Conservation (phyloP, 1,284 basidiomycete genomes). For the Cryptococcus neoformans region DNA sequence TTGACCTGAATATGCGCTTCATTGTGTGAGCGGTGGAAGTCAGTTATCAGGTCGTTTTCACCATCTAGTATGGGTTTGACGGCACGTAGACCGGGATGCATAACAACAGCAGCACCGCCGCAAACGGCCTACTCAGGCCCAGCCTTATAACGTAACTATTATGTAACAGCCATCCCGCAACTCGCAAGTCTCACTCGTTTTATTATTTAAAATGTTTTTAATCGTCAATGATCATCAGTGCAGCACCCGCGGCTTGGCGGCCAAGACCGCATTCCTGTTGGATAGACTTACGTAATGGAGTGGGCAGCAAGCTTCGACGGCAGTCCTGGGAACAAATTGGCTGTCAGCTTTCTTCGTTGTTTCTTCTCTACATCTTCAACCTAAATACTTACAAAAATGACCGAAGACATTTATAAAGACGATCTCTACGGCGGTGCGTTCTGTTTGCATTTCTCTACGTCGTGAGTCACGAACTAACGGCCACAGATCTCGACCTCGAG, state of each 20-base stretch:
- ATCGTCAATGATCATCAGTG: no score
- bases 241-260: no score
- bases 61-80: not conserved
- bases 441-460: not conserved
- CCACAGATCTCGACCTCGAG: constrained; percentile 33
- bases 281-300: not conserved
- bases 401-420: constrained; percentile 41
- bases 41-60: not conserved
- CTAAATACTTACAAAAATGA: constrained; percentile 22
- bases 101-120: not conserved
- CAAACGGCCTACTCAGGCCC: not conserved
- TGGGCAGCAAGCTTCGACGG: not conserved
- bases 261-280: not conserved
- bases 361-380: constrained; percentile 1
- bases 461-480: not conserved
- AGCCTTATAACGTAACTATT: not conserved
- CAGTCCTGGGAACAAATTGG: not conserved
- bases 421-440: constrained; percentile 41
- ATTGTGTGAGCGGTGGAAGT: constrained; percentile 1
- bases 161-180: no score
- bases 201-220: no score
- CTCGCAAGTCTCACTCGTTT: no score
- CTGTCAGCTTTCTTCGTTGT: not conserved
- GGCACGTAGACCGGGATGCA: not conserved
- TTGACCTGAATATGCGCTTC: constrained; percentile 17